phyloP scores from a whole-genome alignment of 257 asterid genomes.

The Gardenia jasminoides region DNA sequence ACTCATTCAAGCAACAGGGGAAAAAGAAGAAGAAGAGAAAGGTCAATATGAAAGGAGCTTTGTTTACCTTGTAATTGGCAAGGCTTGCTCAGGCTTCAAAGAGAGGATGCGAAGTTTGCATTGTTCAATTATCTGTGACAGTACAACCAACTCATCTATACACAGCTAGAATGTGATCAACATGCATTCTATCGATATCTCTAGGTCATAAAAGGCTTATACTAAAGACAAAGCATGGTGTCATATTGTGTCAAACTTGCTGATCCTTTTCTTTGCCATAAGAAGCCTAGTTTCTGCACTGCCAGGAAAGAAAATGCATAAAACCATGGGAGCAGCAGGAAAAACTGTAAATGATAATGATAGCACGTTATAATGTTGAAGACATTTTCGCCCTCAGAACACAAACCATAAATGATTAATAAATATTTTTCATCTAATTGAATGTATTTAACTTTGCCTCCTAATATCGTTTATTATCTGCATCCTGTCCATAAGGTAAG shows the following conservation, averaged over 20 bases:
- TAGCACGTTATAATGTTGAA: neutral
- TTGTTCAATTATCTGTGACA: slow-evolving; percentile 73
- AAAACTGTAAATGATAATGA: neutral
- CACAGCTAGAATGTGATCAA: neutral
- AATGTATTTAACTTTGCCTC: neutral
- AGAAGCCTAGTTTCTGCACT: neutral
- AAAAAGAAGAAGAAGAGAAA: neutral
- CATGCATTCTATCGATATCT: neutral
- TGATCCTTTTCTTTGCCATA: neutral
- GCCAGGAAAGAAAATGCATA: neutral
- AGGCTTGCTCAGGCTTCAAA: slow-evolving; percentile 64
- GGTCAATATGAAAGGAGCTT: slow-evolving; percentile 17
- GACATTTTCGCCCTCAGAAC: neutral
- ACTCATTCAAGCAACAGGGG: neutral
- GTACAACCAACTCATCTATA: slow-evolving; percentile 14
- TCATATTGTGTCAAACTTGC: neutral
- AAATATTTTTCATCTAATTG: neutral
- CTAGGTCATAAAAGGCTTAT: neutral
- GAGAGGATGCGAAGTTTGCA: slow-evolving; percentile 79
- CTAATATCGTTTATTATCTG: neutral
- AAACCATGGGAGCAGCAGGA: neutral
- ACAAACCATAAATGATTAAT: neutral
- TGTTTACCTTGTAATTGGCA: slow-evolving; percentile 54
- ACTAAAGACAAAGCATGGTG: neutral
- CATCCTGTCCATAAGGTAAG: neutral